Conservation (phyloP, 345 rosid genomes). For the Sapria himalayana region DNA sequence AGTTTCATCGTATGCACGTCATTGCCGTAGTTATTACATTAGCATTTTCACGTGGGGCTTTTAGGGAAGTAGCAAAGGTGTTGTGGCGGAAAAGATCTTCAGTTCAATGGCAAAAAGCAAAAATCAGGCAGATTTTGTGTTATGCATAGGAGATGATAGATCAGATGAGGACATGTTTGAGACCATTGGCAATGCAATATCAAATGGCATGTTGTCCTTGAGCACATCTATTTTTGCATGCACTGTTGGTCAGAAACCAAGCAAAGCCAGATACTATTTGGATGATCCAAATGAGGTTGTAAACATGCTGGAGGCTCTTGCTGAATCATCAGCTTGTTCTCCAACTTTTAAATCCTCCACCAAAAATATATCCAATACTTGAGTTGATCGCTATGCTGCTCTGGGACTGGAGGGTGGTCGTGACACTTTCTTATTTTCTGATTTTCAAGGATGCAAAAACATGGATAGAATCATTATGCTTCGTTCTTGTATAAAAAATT, state of each 20-base stretch:
- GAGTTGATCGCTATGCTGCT: no score
- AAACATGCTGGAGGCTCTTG: constrained; percentile 36
- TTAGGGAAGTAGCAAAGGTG: constrained; percentile 53
- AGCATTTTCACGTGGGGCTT: no score
- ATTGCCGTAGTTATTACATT: no score
- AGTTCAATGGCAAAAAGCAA: constrained; percentile 25
- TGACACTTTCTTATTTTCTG: no score
- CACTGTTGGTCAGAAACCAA: constrained; percentile 91
- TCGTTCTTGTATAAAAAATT: no score
- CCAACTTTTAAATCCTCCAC: no score
- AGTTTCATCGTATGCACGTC: no score
- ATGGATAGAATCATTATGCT: no score
- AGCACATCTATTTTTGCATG: constrained; percentile 45
- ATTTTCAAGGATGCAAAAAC: no score
- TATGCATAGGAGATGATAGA: constrained; percentile 60
- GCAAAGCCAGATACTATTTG: constrained; percentile 85
- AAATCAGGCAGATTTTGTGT: constrained; percentile 34
- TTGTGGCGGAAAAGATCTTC: constrained; percentile 37
- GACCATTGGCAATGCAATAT: constrained; percentile 20
- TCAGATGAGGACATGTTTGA: constrained; percentile 72
- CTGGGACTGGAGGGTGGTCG: no score
- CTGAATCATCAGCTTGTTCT: constrained; percentile 49
- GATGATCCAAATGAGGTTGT: constrained; percentile 43
- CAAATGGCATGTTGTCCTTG: constrained; percentile 20
- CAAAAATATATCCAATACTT: no score